phyloP scores from a whole-genome alignment of 305 asterid species.

The Solanum aculeatissimum region DNA sequence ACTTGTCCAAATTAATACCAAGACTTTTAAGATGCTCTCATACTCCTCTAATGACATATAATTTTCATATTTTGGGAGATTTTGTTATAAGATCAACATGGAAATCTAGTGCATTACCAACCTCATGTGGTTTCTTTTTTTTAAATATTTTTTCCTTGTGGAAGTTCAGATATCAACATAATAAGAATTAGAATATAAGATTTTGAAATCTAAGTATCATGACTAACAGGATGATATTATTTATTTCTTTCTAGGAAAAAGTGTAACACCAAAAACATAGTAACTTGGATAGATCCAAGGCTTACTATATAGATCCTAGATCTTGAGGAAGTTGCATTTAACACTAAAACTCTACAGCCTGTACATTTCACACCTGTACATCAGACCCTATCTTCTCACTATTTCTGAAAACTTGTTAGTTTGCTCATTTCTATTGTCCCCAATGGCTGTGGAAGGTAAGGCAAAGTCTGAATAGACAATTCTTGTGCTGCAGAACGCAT shows the following conservation, averaged over 20 bases:
- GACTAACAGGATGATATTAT: background rate
- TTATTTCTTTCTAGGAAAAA: background rate
- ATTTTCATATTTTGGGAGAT: background rate
- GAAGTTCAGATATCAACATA: background rate
- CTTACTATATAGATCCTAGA: background rate
- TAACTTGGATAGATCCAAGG: background rate
- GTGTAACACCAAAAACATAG: background rate
- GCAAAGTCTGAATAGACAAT: slow-evolving; percentile 45
- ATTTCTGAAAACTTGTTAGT: slow-evolving; percentile 29
- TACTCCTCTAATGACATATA: background rate
- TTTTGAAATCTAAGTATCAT: background rate
- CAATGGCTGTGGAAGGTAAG: slow-evolving; percentile 45
- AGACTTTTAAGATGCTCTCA: background rate
- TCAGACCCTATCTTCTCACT: background rate
- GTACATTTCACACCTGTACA: background rate
- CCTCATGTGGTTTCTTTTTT: background rate
- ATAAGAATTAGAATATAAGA: background rate
- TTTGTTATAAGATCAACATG: background rate
- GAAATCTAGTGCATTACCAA: background rate
- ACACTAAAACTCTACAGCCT: background rate
- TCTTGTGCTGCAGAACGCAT: slow-evolving; percentile 80
- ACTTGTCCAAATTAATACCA: background rate
- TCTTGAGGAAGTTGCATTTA: background rate
- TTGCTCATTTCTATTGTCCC: slow-evolving; percentile 35
- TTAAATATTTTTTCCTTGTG: background rate